Evolutionary conservation across 768 basidiomycete species (phyloP).

Genomic region (Hericium coralloides): DNA sequence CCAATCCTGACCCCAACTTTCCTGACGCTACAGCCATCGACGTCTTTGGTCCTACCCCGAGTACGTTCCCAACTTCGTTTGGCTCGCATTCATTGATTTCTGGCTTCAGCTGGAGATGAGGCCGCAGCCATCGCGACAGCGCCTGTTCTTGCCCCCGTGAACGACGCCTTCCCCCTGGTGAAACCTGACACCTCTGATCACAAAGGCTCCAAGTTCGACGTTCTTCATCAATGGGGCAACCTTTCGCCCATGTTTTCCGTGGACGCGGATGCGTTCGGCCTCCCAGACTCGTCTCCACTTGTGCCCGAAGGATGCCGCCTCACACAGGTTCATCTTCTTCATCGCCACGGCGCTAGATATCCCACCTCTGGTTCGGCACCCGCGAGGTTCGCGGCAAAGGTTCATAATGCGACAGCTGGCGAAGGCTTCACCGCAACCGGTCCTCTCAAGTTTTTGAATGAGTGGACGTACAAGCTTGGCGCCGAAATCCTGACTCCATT

Average conservation of each 20-base stretch:
- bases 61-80: constrained; percentile 19
- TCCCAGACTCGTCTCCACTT: constrained; percentile 34
- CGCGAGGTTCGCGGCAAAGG: constrained; percentile 18
- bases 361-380: constrained; percentile 25
- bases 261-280: constrained; percentile 32
- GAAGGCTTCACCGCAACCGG: constrained; percentile 26
- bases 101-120: constrained; percentile 19
- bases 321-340: constrained; percentile 33
- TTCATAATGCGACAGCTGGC: constrained; percentile 16
- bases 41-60: constrained; percentile 38
- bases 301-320: constrained; percentile 40
- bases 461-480: constrained; percentile 38
- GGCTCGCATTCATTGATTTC: not conserved
- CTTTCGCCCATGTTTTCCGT: constrained; percentile 44
- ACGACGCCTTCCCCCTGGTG: constrained; percentile 34
- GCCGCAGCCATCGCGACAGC: constrained; percentile 22
- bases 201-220: constrained; percentile 29
- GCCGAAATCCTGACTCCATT: constrained; percentile 40
- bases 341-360: constrained; percentile 35
- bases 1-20: constrained; percentile 27
- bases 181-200: constrained; percentile 26
- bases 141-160: constrained; percentile 27
- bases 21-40: constrained; percentile 34
- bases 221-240: constrained; percentile 38
- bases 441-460: constrained; percentile 32